Evolutionary conservation across 805 yeast genomes (phyloP), one percentile per base, ranked within the genome.

Genomic region (Ogataea ganodermae): DNA sequence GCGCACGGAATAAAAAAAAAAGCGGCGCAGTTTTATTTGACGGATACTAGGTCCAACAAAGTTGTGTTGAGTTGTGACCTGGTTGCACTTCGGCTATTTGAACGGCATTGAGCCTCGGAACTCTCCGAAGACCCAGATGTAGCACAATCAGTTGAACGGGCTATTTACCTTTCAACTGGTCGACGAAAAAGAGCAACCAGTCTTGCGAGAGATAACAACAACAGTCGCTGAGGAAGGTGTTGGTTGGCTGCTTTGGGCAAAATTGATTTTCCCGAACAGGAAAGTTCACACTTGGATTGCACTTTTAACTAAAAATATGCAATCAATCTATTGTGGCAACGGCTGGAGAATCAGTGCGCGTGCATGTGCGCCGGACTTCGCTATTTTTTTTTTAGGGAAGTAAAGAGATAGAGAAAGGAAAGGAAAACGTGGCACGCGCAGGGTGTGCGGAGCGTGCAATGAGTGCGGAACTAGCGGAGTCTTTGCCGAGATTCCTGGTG

Each of bases 191-290:
- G 6, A 35, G 37, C 37, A 35, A 35, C n/a, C 17, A 3, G 28
- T 37, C 42, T 23, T 8, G 16, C 30, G 30, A 16, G 42, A 26
- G 42, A 38, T 38, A 26, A 38, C 42, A 16, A n/a, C 27, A 35
- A 23, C 14, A 13, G 35, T 4, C 12, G 4, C 22, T 6, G 14
- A 17, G n/a, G 23, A 18, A 18, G 36, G 9, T 33, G 6, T 33
- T 33, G n/a, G 6, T 26, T 24, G 43, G 10, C 35, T 21, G 22
- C 35, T 20, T 41, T 30, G 13, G 37, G 44, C 14, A 31, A 30
- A 28, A 17, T 18, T 14, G n/a, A n/a, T 14, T 17, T 13, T n/a
- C 35, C 36, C 8, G 10, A 23, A 7, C n/a, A 21, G 36, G 35
- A 18, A 21, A 31, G 2, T 36, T 23, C 18, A 14, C 21, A 24